Evolutionary conservation across 306 rosid genomes (phyloP).

Genomic region (Phaseolus lunatus): DNA sequence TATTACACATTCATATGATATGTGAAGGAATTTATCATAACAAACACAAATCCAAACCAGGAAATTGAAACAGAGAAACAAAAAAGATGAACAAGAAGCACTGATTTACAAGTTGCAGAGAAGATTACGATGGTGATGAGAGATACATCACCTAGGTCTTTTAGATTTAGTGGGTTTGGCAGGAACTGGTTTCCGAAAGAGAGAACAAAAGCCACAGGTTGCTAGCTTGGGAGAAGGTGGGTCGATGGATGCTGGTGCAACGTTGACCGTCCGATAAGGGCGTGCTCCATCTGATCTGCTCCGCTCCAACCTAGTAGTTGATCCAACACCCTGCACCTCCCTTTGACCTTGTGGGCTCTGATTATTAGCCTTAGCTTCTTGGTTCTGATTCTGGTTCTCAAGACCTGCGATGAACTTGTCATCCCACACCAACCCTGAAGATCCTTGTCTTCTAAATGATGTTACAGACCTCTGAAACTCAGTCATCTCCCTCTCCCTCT

Average conservation of each 20-base stretch:
- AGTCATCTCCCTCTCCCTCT: constrained; percentile 49
- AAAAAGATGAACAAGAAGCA: not conserved
- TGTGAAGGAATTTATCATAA: constrained; percentile 28
- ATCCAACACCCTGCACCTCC: constrained; percentile 28
- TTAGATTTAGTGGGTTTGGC: constrained; percentile 49
- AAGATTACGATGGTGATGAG: not conserved
- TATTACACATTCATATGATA: not conserved
- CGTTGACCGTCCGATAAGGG: constrained; percentile 50
- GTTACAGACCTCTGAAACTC: constrained; percentile 71
- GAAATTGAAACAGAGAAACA: constrained; percentile 6
- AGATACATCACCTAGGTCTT: constrained; percentile 44
- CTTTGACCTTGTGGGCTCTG: constrained; percentile 27
- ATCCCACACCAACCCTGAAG: constrained; percentile 79
- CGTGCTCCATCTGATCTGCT: constrained; percentile 47
- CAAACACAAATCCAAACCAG: constrained; percentile 10
- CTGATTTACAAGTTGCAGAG: constrained; percentile 37
- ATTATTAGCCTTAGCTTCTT: not conserved
- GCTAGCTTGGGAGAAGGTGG: constrained; percentile 84
- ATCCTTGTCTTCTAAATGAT: constrained; percentile 82
- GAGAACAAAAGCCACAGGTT: constrained; percentile 64
- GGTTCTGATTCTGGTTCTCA: not conserved
- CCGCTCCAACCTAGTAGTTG: constrained; percentile 36
- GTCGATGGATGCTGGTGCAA: constrained; percentile 52
- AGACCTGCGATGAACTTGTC: constrained; percentile 52
- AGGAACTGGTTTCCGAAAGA: constrained; percentile 56